Evolutionary conservation across 2,329 filamentous ascomycete genomes (phyloP).

Genomic region (Hypoxylon sp.): DNA sequence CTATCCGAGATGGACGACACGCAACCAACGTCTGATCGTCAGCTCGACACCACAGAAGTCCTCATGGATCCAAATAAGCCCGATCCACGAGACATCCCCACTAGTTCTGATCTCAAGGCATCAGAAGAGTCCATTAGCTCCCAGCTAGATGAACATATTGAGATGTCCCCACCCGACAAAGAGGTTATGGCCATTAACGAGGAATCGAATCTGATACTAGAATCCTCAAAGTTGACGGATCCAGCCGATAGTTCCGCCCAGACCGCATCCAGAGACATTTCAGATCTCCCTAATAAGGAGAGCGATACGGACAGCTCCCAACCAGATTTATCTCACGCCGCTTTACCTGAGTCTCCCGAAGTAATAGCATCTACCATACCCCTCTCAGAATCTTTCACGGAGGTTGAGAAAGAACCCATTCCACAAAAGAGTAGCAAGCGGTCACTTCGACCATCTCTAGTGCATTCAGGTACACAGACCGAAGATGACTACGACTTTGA

Average conservation of each 20-base stretch:
- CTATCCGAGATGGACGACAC: conserved; percentile 7
- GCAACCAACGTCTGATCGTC: conserved; percentile 8
- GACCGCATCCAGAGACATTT: conserved; percentile 6
- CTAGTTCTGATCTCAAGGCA: conserved; percentile 5
- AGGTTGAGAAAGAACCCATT: conserved; percentile 39
- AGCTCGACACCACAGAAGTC: conserved; percentile 5
- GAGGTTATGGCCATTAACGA: not conserved
- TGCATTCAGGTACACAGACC: conserved; percentile 53
- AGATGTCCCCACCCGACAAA: conserved; percentile 1
- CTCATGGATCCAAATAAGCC: conserved; percentile 8
- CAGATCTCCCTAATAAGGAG: not conserved
- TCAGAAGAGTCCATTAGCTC: conserved; percentile 19
- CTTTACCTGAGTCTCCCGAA: conserved; percentile 33
- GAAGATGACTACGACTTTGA: conserved; percentile 41
- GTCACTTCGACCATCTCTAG: conserved; percentile 43
- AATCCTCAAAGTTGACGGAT: conserved; percentile 5
- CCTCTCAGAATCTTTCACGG: conserved; percentile 44
- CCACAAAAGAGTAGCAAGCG: conserved; percentile 45
- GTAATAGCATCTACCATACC: conserved; percentile 34
- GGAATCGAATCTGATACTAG: not conserved
- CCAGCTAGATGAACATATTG: not conserved
- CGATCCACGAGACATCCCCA: not conserved
- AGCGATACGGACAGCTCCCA: conserved; percentile 4
- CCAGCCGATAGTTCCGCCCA: conserved; percentile 2
- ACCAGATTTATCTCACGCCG: conserved; percentile 6